Evolutionary conservation across 1,284 basidiomycete genomes (phyloP), one percentile per base, ranked within the genome.

Genomic region (Naganishia sp.): DNA sequence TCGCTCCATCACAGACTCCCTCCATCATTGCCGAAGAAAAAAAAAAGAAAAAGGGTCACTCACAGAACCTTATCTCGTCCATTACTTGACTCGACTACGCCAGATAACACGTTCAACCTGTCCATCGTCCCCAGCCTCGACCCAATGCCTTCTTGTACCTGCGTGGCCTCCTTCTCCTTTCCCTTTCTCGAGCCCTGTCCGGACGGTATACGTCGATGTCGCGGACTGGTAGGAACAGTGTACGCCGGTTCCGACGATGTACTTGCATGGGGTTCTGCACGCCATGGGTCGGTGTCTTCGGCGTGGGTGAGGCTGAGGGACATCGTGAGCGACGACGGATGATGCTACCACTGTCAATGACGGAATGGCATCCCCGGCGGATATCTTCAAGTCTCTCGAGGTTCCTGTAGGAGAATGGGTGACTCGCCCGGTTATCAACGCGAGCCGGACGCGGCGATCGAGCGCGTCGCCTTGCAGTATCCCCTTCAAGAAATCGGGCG

Each of bases 11-110:
- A 36, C 6, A 6, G 36, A 0, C 36, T 36, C 1, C 0, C 36
- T 36, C 36, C 36, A 6, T 6, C 11, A 11, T 6, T 11, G n/a
- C 46, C 46, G 7, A 49, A 23, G 10, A 0, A 4, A 25, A n/a
- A 25, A n/a, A n/a, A 49, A n/a, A 1, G n/a, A n/a, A 25, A 23
- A 46, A 46, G 16, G 5, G 21, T 5, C 18, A 43, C 59, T 61
- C 39, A 61, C 59, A 61, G 36, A 13, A 61, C 59, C 21, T 61
- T 61, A 18, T 61, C 59, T 43, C 59, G 36, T 6, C 59, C 59
- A 28, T 39, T 50, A 43, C 59, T 61, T 10, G 46, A 50, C 42
- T 61, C 59, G 31, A 61, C 59, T 21, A 61, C 59, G 3, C 9
- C 18, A 2, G 46, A 33, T 21, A 61, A 43, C 6, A 61, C 59